phyloP scores from a whole-genome alignment of 2,329 filamentous ascomycete species.

The Colletotrichum cuscutae region DNA sequence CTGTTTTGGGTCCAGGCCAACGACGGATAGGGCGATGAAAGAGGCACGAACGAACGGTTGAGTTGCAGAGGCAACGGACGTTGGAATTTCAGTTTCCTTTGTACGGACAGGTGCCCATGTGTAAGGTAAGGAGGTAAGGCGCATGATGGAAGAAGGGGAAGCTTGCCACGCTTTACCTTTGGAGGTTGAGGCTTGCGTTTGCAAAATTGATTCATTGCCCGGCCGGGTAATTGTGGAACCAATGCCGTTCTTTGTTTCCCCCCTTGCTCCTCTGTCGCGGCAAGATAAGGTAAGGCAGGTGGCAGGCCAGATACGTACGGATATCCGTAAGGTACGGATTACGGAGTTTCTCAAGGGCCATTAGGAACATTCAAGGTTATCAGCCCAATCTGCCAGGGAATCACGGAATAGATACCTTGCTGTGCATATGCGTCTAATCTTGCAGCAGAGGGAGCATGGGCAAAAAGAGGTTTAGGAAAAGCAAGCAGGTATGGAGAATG shows the following conservation, averaged over 20 bases:
- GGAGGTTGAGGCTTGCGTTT: neutral
- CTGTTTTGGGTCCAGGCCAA: neutral
- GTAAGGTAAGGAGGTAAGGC: neutral
- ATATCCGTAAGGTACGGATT: neutral
- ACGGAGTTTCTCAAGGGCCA: no score
- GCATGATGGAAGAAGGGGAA: no score
- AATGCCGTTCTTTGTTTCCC: slow-evolving; percentile 4
- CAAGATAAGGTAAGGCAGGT: slow-evolving; percentile 9
- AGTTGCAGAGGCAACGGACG: neutral
- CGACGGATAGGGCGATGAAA: neutral
- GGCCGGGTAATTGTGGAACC: slow-evolving; percentile 29
- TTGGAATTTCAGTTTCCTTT: neutral
- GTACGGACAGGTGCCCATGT: neutral
- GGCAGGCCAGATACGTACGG: neutral
- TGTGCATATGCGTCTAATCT: neutral
- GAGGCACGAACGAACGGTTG: neutral
- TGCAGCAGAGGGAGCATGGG: neutral
- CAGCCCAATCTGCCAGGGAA: neutral
- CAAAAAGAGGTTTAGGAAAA: neutral
- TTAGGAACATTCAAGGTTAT: neutral
- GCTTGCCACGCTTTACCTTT: no score
- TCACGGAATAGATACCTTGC: no score
- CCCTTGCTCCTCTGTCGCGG: neutral
- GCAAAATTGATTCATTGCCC: neutral
- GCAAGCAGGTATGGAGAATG: neutral